Base-by-base conservation (phyloP, 169 alveolate genomes). In the Babesia bigemina region DNA sequence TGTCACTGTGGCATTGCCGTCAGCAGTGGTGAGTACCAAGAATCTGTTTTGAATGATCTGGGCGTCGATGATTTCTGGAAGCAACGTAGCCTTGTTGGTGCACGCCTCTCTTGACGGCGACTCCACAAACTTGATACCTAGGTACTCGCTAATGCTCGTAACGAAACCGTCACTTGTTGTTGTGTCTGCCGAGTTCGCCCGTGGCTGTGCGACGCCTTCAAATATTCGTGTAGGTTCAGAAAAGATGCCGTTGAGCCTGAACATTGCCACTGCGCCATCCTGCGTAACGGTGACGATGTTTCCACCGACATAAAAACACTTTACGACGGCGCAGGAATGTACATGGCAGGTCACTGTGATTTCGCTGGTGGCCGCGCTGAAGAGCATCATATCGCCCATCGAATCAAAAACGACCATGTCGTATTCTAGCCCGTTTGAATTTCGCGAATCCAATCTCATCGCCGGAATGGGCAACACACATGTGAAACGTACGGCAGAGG, bases 391-490 rank as follows among this genome's bases (percentile, higher is more conserved):
- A 24, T 21, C 12, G 48, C 87, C 87, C 57, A 14, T n/a, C 19
- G 82, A 70, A 52, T 78, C 87, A 21, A 78, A 78, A 16, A 78
- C 4, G 57, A 78, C 22, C 6, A 78, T 36, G 61, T 78, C 87
- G 44, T 78, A 57, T n/a, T 62, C 79, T 19, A 70, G 49, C 19
- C 47, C 53, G 26, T 53, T 29, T 4, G 56, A 67, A 21, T 47
- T n/a, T 21, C 66, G 44, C 60, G 24, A 11, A 33, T 28, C 61
- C 65, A 61, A 12, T 0, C 16, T 12, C 63, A 39, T 19, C 21
- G 66, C 45, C 47, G 74, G 55, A 19, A 78, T 62, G 22, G 70
- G 59, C 45, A 78, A 60, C 36, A 70, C 17, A 39, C 87, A 65
- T 10, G 87, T 78, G 62, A 78, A 60, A 17, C 70, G 13, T 28